These are phyloP conservation scores for Trichoderma asperellum DNA, from an alignment of 2,329 filamentous ascomycete species.

Conservation along the genomic window DNA sequence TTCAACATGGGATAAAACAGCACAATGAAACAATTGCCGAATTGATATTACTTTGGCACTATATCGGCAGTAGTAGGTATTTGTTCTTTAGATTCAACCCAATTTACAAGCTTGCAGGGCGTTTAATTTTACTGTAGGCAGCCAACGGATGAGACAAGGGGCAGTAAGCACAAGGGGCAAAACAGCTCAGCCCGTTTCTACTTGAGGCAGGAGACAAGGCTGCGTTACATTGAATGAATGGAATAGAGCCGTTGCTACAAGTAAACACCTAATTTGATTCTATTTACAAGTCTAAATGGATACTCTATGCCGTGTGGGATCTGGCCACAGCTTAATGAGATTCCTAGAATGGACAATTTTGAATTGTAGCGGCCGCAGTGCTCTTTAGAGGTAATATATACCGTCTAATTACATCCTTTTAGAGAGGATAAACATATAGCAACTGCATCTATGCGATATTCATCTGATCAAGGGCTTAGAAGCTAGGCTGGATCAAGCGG, in stretches of 20 bases:
- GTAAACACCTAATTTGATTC: background rate
- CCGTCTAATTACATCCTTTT: background rate
- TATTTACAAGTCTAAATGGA: background rate
- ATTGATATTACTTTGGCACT: background rate
- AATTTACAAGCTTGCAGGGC: background rate
- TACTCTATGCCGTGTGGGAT: background rate
- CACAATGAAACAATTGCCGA: background rate
- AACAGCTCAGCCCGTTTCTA: slow-evolving; percentile 9
- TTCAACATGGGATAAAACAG: background rate
- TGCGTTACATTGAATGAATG: background rate
- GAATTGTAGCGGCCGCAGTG: background rate
- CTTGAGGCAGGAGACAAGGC: slow-evolving; percentile 13
- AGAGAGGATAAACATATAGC: background rate
- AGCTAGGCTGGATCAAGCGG: background rate
- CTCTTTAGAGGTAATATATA: background rate
- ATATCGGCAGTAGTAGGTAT: background rate
- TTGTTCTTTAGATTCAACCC: background rate
- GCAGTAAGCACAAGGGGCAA: slow-evolving; percentile 20
- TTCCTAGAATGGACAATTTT: background rate
- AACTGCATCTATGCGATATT: too few species aligned
- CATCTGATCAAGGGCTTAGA: background rate
- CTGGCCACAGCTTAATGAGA: background rate
- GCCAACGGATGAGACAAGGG: slow-evolving; percentile 3
- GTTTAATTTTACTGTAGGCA: background rate
- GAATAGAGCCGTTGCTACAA: background rate